Evolutionary conservation across 2,329 filamentous ascomycete species (phyloP), one percentile per base, ranked within the genome.

Genomic region (Ploettnerulaceae sp.): DNA sequence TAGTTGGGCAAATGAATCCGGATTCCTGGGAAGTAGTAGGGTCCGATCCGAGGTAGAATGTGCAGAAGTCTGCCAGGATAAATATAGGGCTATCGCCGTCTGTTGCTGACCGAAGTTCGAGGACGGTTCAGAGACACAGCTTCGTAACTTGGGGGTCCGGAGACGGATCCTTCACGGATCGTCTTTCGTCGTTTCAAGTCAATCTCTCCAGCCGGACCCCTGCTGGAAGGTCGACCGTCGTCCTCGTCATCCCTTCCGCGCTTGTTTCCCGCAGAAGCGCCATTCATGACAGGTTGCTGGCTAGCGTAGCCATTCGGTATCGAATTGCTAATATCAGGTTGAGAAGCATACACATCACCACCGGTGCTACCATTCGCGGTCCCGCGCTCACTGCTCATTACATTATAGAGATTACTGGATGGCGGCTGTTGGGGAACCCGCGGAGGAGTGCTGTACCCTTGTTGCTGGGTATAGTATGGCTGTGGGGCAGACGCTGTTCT

Each of bases 381-480:
- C 22, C 73, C 79, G 20, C 87, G 79, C 49, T 88, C 85, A 63
- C 87, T 89, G 64, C 84, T 90, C 71, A 95, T 89, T 53, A 94
- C 84, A 66, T 82, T 94, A 74, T 95, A 95, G 40, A 95, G 72
- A 63, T 82, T 94, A 71, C 87, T 90, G 1, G 86, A 82, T 3
- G 84, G 76, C 49, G 81, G 74, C 47, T 75, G 71, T n/a, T n/a
- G n/a, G n/a, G n/a, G n/a, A 7, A 77, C 73, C 32, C 89, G 82
- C 17, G 89, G 89, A 38, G 90, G 85, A 1, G 88, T 90, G 64
- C 74, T 84, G 69, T 94, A 95, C 35, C 69, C 67, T 40, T 75
- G 66, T 64, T 74, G 73, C 51, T 77, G 77, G 5, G 76, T 66
- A 68, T 94, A 96, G 66, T 89, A 88, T 2, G 81, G 72, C 56